phyloP scores from a whole-genome alignment of 257 asterid species.

The Primulina eburnea region DNA sequence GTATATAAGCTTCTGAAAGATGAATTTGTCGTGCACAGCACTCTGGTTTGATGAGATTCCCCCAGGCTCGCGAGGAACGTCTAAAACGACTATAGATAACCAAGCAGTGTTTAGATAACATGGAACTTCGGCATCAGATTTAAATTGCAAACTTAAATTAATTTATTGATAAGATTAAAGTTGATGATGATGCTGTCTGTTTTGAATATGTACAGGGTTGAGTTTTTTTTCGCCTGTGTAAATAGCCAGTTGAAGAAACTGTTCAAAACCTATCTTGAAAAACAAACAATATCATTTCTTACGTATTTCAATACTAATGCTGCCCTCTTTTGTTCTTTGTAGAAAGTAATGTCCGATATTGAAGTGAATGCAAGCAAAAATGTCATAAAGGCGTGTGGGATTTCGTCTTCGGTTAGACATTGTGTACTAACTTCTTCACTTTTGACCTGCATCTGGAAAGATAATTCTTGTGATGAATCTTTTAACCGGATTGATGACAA shows the following conservation, averaged over 20 bases:
- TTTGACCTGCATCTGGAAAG: constrained; percentile 75
- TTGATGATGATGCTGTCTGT: no score
- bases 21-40: neutral
- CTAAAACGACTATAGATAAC: neutral
- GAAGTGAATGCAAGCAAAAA: constrained; percentile 70
- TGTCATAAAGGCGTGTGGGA: constrained; percentile 66
- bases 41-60: neutral
- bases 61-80: neutral
- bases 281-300: neutral
- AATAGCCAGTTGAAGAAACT: neutral
- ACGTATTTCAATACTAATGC: neutral
- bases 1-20: neutral
- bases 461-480: constrained; percentile 28
- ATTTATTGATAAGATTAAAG: no score
- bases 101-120: no score
- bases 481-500: constrained; percentile 56
- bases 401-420: constrained; percentile 52
- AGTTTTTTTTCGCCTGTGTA: no score
- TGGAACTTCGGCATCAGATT: no score
- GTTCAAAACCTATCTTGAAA: neutral
- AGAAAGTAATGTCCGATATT: constrained; percentile 77
- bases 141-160: no score
- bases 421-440: constrained; percentile 91
- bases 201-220: neutral
- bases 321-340: neutral